Evolutionary conservation across 1,139 yeast species (phyloP).

Genomic region (Trichomonascaceae sp.): DNA sequence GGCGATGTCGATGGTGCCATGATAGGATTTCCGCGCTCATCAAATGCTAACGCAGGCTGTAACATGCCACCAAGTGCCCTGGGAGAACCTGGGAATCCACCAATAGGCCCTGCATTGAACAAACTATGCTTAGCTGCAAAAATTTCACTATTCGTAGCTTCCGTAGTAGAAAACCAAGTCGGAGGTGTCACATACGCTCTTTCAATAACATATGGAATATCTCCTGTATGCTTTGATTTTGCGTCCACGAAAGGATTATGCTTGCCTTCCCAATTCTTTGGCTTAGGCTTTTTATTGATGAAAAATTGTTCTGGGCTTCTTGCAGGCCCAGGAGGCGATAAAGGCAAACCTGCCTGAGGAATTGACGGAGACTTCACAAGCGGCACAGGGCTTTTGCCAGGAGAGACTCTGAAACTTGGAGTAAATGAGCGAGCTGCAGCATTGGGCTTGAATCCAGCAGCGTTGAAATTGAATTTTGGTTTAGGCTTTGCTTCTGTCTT

Average conservation of each 20-base stretch:
- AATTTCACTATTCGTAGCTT: conserved; percentile 22
- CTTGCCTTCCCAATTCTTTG: conserved; percentile 37
- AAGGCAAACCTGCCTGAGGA: conserved; percentile 20
- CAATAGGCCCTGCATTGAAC: conserved; percentile 3
- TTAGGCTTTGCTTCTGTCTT: conserved; percentile 19
- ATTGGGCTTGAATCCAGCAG: conserved; percentile 59
- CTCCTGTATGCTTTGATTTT: conserved; percentile 33
- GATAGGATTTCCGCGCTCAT: conserved; percentile 24
- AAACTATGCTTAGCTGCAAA: conserved; percentile 11
- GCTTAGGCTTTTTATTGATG: conserved; percentile 47
- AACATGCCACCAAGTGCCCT: conserved; percentile 20
- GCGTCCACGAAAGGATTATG: conserved; percentile 54
- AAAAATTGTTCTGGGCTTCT: conserved; percentile 29
- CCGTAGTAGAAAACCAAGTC: conserved; percentile 51
- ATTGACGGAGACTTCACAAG: conserved; percentile 22
- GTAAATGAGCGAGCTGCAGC: conserved; percentile 69
- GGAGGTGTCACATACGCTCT: conserved; percentile 72
- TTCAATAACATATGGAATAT: conserved; percentile 41
- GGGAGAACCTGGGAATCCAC: conserved; percentile 15
- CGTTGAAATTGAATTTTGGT: conserved; percentile 48
- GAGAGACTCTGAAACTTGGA: conserved; percentile 43
- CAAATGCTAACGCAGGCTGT: conserved; percentile 20
- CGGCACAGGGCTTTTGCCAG: conserved; percentile 22
- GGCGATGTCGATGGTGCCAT: conserved; percentile 20
- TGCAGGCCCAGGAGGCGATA: conserved; percentile 6